Conservation (phyloP, 805 yeast species). For the Metschnikowia drakensbergensis region DNA sequence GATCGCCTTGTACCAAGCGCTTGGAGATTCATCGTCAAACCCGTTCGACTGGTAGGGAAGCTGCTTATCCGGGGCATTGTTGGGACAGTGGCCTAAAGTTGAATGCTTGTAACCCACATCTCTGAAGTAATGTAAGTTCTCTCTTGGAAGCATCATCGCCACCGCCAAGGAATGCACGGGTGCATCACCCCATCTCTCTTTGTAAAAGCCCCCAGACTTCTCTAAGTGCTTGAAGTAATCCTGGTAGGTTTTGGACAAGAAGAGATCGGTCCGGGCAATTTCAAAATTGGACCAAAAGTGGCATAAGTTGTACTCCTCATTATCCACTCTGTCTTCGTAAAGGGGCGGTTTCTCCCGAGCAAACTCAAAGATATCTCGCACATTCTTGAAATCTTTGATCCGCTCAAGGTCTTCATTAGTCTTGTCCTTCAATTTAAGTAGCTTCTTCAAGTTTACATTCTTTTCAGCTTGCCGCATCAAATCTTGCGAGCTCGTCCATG, state of each 20-base stretch:
- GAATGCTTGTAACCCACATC: conserved; percentile 90
- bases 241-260: conserved; percentile 60
- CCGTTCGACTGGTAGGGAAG: conserved; percentile 23
- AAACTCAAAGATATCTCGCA: conserved; percentile 37
- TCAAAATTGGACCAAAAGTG: conserved; percentile 95
- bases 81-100: conserved; percentile 79
- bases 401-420: conserved; percentile 20
- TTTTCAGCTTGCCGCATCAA: conserved; percentile 28
- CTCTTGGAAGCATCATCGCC: conserved; percentile 64
- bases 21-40: conserved; percentile 17
- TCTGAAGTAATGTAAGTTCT: conserved; percentile 83
- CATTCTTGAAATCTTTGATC: conserved; percentile 18
- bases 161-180: conserved; percentile 88
- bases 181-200: conserved; percentile 97
- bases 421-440: conserved; percentile 22
- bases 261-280: conserved; percentile 78
- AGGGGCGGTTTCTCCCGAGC: conserved; percentile 28
- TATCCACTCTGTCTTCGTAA: conserved; percentile 56
- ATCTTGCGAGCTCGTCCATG: conserved; percentile 17
- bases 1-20: conserved; percentile 28
- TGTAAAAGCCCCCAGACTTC: conserved; percentile 73
- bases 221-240: conserved; percentile 70
- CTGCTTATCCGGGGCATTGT: conserved; percentile 36
- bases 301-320: conserved; percentile 69
- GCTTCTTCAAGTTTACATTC: conserved; percentile 23